These are phyloP conservation scores for Albatrellus sp. DNA, from an alignment of 1,284 basidiomycete genomes.

Conservation along the genomic window DNA sequence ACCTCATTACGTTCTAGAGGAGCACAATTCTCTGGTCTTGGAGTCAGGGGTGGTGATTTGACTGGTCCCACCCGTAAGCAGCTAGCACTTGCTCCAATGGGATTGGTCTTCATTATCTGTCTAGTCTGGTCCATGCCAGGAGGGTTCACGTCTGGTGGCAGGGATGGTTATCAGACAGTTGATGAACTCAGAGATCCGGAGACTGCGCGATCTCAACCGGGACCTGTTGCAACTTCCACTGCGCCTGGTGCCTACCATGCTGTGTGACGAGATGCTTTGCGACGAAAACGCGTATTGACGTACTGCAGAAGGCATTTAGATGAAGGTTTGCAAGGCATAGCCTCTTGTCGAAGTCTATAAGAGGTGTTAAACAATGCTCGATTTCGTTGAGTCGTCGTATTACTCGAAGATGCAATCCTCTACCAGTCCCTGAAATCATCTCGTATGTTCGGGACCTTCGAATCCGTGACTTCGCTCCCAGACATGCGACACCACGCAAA, in stretches of 20 bases:
- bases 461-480: not conserved
- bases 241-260: constrained; percentile 42
- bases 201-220: constrained; percentile 20
- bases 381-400: too few species aligned
- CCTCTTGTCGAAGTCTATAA: too few species aligned
- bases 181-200: constrained; percentile 39
- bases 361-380: too few species aligned
- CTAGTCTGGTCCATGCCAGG: constrained; percentile 82
- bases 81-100: not conserved
- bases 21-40: constrained; percentile 44
- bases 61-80: constrained; percentile 49
- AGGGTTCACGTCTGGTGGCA: constrained; percentile 44
- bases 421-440: too few species aligned
- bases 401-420: too few species aligned
- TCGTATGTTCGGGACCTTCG: too few species aligned
- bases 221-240: constrained; percentile 16
- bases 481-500: not conserved
- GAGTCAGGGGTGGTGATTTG: constrained; percentile 37
- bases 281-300: too few species aligned
- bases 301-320: too few species aligned
- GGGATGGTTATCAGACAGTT: constrained; percentile 64
- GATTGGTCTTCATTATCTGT: not conserved
- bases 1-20: constrained; percentile 50
- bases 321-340: too few species aligned
- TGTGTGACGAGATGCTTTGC: constrained; percentile 21